These are phyloP conservation scores for Penicillium paradoxum DNA, from an alignment of 495 filamentous ascomycete species.

Conservation along the genomic window DNA sequence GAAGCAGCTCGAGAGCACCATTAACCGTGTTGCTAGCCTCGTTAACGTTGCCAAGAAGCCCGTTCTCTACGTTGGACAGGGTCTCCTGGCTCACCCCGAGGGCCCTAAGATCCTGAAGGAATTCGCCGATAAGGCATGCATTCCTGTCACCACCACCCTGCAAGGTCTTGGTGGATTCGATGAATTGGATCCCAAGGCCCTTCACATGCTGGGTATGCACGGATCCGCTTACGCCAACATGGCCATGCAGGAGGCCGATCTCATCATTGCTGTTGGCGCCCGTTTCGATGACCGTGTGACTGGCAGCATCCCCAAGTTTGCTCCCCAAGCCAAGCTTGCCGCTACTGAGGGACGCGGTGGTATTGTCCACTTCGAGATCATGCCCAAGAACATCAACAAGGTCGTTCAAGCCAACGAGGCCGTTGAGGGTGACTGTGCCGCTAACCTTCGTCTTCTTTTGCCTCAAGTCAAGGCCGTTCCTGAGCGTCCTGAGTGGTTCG, in stretches of 20 bases:
- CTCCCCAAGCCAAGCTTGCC: constrained; percentile 51
- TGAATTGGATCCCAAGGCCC: constrained; percentile 53
- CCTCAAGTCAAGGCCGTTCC: constrained; percentile 59
- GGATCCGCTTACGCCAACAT: constrained; percentile 62
- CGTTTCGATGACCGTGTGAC: constrained; percentile 63
- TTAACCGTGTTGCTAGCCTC: constrained; percentile 49
- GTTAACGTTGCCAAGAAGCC: constrained; percentile 57
- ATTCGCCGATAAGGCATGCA: constrained; percentile 51
- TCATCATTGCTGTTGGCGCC: constrained; percentile 59
- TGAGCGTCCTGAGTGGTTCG: constrained; percentile 77
- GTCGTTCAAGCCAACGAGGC: constrained; percentile 59
- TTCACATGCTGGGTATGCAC: constrained; percentile 65
- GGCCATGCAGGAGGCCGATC: constrained; percentile 60
- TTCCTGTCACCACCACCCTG: constrained; percentile 60
- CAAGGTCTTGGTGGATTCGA: constrained; percentile 62
- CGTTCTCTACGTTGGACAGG: constrained; percentile 58
- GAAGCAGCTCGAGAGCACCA: constrained; percentile 44
- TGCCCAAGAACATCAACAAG: constrained; percentile 64
- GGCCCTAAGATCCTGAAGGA: constrained; percentile 53
- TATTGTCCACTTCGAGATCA: constrained; percentile 62
- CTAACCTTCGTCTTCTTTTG: constrained; percentile 67
- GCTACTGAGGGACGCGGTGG: constrained; percentile 55
- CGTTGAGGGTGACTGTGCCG: constrained; percentile 55
- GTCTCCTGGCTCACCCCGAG: constrained; percentile 47
- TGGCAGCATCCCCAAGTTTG: constrained; percentile 49